Evolutionary conservation across 164 flowering plant genomes (phyloP), one percentile per base, ranked within the genome.

Genomic region (Piper longum): DNA sequence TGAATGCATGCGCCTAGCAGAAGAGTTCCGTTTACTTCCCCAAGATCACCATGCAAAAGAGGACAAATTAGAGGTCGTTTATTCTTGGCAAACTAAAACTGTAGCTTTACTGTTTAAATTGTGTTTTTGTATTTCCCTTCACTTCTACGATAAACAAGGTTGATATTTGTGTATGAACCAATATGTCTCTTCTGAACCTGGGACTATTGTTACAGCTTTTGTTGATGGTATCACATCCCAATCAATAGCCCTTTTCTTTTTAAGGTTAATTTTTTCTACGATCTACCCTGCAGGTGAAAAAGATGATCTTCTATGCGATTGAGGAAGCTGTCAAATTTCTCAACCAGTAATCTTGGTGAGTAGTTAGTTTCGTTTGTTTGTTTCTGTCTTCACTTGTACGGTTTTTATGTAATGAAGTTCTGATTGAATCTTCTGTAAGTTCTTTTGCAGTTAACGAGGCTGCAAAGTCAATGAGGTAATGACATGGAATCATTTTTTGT

Each of bases 11-110:
- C 72, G 67, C 7, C 59, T 73, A 61, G 66, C 72, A 6, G 72
- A 73, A 39, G 72, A 73, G 52, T 73, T 73, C 57, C 72, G 75
- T 54, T 2, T n/a, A 7, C 72, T 73, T 62, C 75, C 75, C 12
- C 61, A 65, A 16, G 64, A 66, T 43, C 75, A 73, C 61, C 43
- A 63, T 16, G 63, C 72, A 3, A 73, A 66, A 19, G 75, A 73
- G 48, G 75, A 73, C 70, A 73, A 73, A 56, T 36, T 73, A 19
- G 70, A 73, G 70, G 75, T 73, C 14, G 3, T 48, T 48, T 48
- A 12, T 48, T 14, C 3, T 9, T 48, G 36, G 36, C 36, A 26
- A 26, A 0, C 36, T 26, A 26, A 9, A 48, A 48, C 3, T 48
- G 12, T 12, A 2, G 52, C 52, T 48, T 14, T 48, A 48, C 14